Evolutionary conservation across 2,329 filamentous ascomycete genomes (phyloP).

Genomic region (Kalaharituber pfeilii): DNA sequence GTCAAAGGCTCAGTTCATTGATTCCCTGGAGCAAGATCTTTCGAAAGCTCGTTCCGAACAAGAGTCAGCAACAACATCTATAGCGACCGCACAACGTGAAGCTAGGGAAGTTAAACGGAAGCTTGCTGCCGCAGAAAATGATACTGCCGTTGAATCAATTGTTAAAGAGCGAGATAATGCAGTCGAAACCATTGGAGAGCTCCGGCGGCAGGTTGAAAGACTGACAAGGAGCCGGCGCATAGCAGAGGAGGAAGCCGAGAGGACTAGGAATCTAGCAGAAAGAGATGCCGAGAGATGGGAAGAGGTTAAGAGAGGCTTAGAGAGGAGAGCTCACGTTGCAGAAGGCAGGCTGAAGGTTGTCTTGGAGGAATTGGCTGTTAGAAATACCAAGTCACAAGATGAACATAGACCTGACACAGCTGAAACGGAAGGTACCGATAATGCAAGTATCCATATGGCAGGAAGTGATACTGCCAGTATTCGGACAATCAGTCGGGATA

Average conservation of each 20-base stretch:
- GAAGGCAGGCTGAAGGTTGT: constrained; percentile 71
- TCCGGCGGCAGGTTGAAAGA: constrained; percentile 58
- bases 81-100: constrained; percentile 54
- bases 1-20: constrained; percentile 71
- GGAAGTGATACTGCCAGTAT: constrained; percentile 53
- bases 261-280: constrained; percentile 63
- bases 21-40: constrained; percentile 60
- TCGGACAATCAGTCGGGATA: constrained; percentile 49
- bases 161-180: constrained; percentile 74
- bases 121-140: constrained; percentile 69
- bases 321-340: constrained; percentile 75
- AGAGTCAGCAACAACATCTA: constrained; percentile 46
- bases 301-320: constrained; percentile 60
- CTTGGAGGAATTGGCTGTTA: constrained; percentile 63
- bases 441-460: constrained; percentile 35
- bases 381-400: constrained; percentile 17
- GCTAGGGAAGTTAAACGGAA: constrained; percentile 67
- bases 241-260: constrained; percentile 68
- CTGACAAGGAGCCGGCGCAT: constrained; percentile 58
- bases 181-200: constrained; percentile 51
- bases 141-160: constrained; percentile 68
- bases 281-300: constrained; percentile 75
- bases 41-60: constrained; percentile 56
- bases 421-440: constrained; percentile 45
- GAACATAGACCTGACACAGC: constrained; percentile 14